These are phyloP conservation scores for Pyrenopolyporus hunteri DNA, from an alignment of 495 filamentous ascomycete species.

Conservation along the genomic window DNA sequence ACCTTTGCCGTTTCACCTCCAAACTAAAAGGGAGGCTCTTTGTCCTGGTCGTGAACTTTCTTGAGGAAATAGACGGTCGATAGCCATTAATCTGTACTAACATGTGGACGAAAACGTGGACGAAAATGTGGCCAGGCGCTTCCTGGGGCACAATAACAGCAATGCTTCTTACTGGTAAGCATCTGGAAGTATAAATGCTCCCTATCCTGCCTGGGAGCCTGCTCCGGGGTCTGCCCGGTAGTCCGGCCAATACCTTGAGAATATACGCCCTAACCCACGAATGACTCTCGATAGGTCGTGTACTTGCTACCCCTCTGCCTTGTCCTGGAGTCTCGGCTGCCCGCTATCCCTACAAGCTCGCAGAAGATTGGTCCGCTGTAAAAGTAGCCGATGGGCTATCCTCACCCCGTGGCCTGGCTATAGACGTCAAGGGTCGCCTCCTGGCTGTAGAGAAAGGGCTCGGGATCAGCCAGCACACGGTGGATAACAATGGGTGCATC, in stretches of 20 bases:
- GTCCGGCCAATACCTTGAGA: no score
- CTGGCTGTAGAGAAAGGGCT: constrained; percentile 62
- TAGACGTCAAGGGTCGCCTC: constrained; percentile 65
- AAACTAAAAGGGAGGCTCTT: no score
- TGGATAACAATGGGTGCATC: constrained; percentile 54
- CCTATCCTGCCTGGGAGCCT: no score
- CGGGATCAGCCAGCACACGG: constrained; percentile 60
- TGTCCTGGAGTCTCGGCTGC: constrained; percentile 39
- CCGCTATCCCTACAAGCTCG: constrained; percentile 55
- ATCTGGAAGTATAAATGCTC: background rate
- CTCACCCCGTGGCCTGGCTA: constrained; percentile 62
- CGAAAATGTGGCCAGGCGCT: constrained; percentile 1
- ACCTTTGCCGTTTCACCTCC: no score
- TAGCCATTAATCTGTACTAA: no score
- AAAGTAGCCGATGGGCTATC: constrained; percentile 61
- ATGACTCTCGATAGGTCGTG: no score
- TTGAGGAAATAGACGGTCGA: no score
- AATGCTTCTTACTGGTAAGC: constrained; percentile 11
- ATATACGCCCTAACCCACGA: no score
- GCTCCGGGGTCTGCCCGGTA: no score
- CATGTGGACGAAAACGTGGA: no score
- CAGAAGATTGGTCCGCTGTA: constrained; percentile 60
- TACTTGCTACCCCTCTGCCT: constrained; percentile 19
- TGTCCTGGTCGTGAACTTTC: no score
- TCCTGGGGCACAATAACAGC: background rate